Evolutionary conservation across 345 rosid species (phyloP).

Genomic region (Populus tremula): DNA sequence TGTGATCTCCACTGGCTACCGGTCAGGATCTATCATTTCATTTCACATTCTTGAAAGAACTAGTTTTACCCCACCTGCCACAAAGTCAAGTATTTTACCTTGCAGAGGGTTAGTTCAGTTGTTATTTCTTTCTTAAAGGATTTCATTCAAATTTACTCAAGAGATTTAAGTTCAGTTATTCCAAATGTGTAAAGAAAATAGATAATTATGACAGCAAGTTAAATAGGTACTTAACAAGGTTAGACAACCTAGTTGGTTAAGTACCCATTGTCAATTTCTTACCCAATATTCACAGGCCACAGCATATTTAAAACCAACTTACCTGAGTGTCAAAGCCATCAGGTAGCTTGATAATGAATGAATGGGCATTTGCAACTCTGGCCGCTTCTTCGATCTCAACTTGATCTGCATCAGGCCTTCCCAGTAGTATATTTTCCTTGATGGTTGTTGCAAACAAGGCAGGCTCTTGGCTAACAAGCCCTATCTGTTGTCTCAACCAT

Average conservation of each 20-base stretch:
- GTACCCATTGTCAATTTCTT: background rate
- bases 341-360: slow-evolving; percentile 84
- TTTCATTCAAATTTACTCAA: background rate
- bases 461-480: slow-evolving; percentile 98
- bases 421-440: slow-evolving; percentile 86
- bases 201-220: background rate
- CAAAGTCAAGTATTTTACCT: slow-evolving; percentile 26
- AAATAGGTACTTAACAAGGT: background rate
- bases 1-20: slow-evolving; percentile 19
- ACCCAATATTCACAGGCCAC: background rate
- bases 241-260: background rate
- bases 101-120: background rate
- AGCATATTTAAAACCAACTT: slow-evolving; percentile 15
- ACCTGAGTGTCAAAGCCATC: slow-evolving; percentile 97
- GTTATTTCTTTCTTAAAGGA: background rate
- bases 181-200: background rate
- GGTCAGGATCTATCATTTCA: slow-evolving; percentile 48
- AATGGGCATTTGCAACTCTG: slow-evolving; percentile 93
- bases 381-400: slow-evolving; percentile 93
- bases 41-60: slow-evolving; percentile 32
- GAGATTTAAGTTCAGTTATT: slow-evolving; percentile 6
- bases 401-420: slow-evolving; percentile 79
- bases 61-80: slow-evolving; percentile 44
- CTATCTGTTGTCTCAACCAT: slow-evolving; percentile 95
- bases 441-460: slow-evolving; percentile 91